Evolutionary conservation across 202 grass and related monocot genomes (phyloP), one percentile per base, ranked within the genome.

Genomic region (Zoysia matrella): DNA sequence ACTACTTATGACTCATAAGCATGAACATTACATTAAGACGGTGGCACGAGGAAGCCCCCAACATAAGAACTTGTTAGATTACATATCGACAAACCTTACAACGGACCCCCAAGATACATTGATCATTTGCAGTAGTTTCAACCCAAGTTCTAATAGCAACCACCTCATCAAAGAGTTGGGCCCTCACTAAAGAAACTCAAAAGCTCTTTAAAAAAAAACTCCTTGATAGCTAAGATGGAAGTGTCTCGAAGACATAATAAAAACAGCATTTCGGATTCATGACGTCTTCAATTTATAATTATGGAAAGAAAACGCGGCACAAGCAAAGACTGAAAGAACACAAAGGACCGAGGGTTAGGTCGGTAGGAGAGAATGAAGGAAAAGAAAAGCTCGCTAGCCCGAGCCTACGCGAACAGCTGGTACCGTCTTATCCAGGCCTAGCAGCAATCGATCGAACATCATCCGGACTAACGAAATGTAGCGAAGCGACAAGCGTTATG

Each of bases 381-480:
- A 13, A 22, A 2, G 12, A 9, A 55, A 79, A 47, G 3, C 57
- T 67, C 62, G 62, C 36, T 42, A 13, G 2, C 11, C 58, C 43
- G 14, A 43, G 51, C 62, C 12, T 40, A 47, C 1, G 9, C 40
- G 48, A 78, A 54, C 51, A 10, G 11, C 65, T 79, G 13, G 36
- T 12, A 43, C 1, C 2, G 41, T 54, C 54, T 30, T 53, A 67
- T 67, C 75, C 22, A 30, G 22, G 22, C 41, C 44, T 3, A 16
- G 11, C 65, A 45, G 65, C 72, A 61, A 67, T 89, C 67, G n/a
- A 62, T 12, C 83, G 60, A 89, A 82, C 73, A 82, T 14, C 78
- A 8, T 53, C 46, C 72, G 46, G 6, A 51, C 46, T 5, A 44
- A 48, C 47, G 2, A 14, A 61, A 8, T 13, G 0, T 48, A 65